phyloP scores from a whole-genome alignment of 1,284 basidiomycete genomes.

The Ceratorhiza oryzae-sativae region DNA sequence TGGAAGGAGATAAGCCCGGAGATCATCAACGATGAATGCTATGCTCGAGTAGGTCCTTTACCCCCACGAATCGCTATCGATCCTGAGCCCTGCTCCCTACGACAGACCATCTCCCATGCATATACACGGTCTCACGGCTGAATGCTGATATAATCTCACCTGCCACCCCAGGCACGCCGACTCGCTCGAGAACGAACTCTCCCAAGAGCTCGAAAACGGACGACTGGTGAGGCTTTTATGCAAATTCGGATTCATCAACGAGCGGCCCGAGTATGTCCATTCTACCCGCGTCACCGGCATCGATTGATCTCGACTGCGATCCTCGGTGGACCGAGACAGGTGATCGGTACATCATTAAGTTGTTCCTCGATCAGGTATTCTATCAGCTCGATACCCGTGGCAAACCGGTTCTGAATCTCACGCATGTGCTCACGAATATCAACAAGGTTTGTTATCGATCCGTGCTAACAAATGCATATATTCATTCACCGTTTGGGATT shows the following conservation, averaged over 20 bases:
- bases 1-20: too few species aligned
- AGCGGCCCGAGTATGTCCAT: slow-evolving; percentile 86
- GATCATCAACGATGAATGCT: slow-evolving; percentile 84
- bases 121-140: background rate
- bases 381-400: slow-evolving; percentile 96
- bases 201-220: slow-evolving; percentile 95
- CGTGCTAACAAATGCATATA: background rate
- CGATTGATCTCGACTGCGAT: slow-evolving; percentile 75
- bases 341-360: slow-evolving; percentile 96
- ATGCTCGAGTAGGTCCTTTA: slow-evolving; percentile 67
- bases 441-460: too few species aligned
- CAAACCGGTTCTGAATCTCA: too few species aligned
- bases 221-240: slow-evolving; percentile 89
- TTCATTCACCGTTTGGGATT: slow-evolving; percentile 26
- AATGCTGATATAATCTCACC: background rate
- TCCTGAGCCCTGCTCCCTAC: background rate
- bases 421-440: too few species aligned
- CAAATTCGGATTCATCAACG: slow-evolving; percentile 98
- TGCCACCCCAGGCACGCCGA: slow-evolving; percentile 85
- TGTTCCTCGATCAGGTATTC: slow-evolving; percentile 98
- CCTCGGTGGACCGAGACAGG: slow-evolving; percentile 98
- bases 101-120: slow-evolving; percentile 21
- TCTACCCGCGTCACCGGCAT: too few species aligned
- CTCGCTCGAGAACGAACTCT: slow-evolving; percentile 81
- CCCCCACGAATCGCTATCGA: background rate